Conservation (phyloP, 768 basidiomycete species). For the Mycena haematopus region DNA sequence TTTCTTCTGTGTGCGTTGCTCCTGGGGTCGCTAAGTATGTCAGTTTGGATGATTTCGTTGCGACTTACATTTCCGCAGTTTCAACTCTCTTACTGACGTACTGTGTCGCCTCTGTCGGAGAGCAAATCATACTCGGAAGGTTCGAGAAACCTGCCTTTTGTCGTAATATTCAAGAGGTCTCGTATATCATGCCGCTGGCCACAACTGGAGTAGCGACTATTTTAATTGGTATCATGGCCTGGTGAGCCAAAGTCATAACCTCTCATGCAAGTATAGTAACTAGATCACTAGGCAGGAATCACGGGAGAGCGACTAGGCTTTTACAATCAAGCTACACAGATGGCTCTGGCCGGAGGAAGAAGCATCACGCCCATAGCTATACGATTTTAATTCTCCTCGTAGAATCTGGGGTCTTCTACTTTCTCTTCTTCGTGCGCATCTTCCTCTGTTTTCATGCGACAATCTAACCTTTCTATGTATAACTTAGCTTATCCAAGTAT, state of each 20-base stretch:
- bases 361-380: not conserved
- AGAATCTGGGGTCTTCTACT: slow-evolving; percentile 21
- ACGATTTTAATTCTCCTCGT: slow-evolving; percentile 13
- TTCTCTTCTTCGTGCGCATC: slow-evolving; percentile 21
- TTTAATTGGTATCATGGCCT: slow-evolving; percentile 6
- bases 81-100: slow-evolving; percentile 21
- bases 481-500: not conserved
- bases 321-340: no score
- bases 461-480: no score
- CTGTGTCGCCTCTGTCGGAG: slow-evolving; percentile 19
- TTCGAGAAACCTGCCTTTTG: slow-evolving; percentile 25
- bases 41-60: not conserved
- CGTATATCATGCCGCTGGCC: slow-evolving; percentile 15
- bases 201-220: slow-evolving; percentile 18
- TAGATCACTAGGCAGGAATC: slow-evolving; percentile 2
- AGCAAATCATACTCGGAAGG: slow-evolving; percentile 15
- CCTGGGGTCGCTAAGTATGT: slow-evolving; percentile 4
- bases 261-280: no score
- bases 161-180: slow-evolving; percentile 9
- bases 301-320: not conserved
- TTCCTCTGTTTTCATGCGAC: not conserved
- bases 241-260: not conserved
- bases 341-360: not conserved
- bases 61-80: not conserved
- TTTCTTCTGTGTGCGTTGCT: slow-evolving; percentile 12